These are phyloP conservation scores for Trametes hirsuta DNA, from an alignment of 1,284 basidiomycete genomes.

Conservation along the genomic window DNA sequence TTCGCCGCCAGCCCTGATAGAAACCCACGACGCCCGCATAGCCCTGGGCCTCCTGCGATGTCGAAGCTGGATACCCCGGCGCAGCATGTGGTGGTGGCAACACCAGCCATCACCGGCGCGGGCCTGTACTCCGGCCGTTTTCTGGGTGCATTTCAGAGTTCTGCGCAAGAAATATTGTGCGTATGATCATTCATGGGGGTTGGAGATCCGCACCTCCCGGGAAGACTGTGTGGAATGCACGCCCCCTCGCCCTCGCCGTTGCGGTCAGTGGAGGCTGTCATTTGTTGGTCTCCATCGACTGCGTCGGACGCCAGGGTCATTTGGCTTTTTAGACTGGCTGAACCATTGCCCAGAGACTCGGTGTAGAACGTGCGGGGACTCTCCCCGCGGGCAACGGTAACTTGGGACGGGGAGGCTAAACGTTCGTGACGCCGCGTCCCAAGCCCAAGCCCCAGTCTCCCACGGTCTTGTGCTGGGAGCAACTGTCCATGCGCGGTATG, in stretches of 20 bases:
- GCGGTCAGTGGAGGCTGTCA: neutral
- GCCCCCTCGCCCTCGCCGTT: neutral
- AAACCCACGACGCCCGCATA: too few species aligned
- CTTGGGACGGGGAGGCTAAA: too few species aligned
- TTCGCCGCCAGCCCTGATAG: too few species aligned
- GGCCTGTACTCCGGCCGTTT: neutral
- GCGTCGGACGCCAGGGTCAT: neutral
- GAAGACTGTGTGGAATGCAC: neutral
- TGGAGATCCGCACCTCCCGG: neutral
- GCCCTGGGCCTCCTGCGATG: too few species aligned
- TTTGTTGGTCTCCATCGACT: neutral
- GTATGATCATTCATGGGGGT: neutral
- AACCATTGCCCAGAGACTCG: neutral
- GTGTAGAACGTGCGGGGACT: neutral
- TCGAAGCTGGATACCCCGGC: too few species aligned
- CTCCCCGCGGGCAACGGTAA: too few species aligned
- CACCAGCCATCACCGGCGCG: neutral
- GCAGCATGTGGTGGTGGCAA: slow-evolving; percentile 1
- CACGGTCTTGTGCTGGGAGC: slow-evolving; percentile 15
- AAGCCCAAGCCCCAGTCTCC: neutral
- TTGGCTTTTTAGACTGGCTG: neutral
- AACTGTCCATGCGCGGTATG: slow-evolving; percentile 20
- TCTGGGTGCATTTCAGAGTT: neutral
- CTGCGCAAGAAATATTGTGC: neutral
- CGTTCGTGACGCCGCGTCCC: neutral